Base-by-base conservation (phyloP, 441 rosid genomes). In the Euphorbia schlechtendalii region DNA sequence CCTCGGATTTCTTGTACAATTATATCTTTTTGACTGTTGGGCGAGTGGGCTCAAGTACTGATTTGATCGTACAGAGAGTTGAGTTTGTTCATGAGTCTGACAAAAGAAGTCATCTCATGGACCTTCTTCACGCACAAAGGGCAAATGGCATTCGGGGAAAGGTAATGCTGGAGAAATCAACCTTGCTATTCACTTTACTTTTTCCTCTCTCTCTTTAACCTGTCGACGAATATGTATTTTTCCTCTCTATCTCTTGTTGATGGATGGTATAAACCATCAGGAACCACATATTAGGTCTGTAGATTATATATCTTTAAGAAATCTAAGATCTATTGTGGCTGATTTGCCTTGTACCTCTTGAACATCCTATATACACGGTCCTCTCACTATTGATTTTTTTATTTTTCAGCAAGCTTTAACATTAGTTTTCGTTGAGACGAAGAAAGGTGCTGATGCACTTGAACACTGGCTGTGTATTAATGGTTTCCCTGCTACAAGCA, bases 101-200 rank as follows among this genome's bases (percentile, higher is more conserved):
- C 81, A 90, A 93, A 78, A 93, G 97, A 82, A 93, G 98, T 76
- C 87, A 85, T 64, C 95, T 87, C 30, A 93, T 90, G 98, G 97
- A 93, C 75, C 97, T 88, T 63, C 89, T 93, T 70, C 91, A 88
- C 68, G 98, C 98, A 14, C 96, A 93, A 63, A 84, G 83, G 81
- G 86, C 72, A 69, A 88, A 78, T 76, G 96, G 86, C 60, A 69
- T 62, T 68, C 83, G 84, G 10, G 84, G 85, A 67, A 93, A 88
- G 97, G 97, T 88, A 83, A 58, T 64, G 17, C 25, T 18, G 9
- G 59, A 27, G 30, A 41, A 68, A 62, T 0, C 41, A 18, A 17
- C 22, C 8, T 20, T 60, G 28, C 56, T 28, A 3, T 41, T 24
- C 9, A 21, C 55, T 59, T n/a, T 11, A 32, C 53, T 38, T 30